phyloP scores from a whole-genome alignment of 768 basidiomycete species.

The Serendipita vermifera region DNA sequence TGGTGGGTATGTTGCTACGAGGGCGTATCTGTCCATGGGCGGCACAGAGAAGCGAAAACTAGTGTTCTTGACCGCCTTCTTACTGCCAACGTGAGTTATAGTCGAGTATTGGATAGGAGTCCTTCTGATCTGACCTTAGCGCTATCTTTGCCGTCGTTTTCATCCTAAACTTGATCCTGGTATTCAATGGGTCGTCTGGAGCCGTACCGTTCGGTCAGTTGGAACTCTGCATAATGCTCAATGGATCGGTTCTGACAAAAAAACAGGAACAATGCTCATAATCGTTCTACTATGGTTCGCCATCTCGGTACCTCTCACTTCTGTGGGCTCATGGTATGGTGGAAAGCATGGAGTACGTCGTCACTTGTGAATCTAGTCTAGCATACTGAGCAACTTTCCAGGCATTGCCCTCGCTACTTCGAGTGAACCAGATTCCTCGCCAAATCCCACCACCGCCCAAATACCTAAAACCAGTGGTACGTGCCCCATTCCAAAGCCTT shows the following conservation, averaged over 20 bases:
- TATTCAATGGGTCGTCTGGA: conserved; percentile 76
- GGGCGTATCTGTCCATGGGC: conserved; percentile 67
- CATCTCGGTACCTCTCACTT: conserved; percentile 80
- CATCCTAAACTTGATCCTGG: conserved; percentile 80
- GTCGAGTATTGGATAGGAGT: background rate
- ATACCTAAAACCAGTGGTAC: conserved; percentile 71
- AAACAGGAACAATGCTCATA: conserved; percentile 63
- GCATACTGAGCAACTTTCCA: conserved; percentile 22
- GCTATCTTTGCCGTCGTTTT: conserved; percentile 76
- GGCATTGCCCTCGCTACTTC: conserved; percentile 67
- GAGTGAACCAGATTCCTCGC: conserved; percentile 88
- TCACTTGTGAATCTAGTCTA: background rate
- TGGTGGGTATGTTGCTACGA: conserved; percentile 77
- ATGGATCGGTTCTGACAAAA: conserved; percentile 7
- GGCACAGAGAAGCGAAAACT: conserved; percentile 70
- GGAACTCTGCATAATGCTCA: conserved; percentile 3
- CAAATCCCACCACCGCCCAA: conserved; percentile 83
- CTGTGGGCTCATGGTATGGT: conserved; percentile 72
- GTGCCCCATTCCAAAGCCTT: conserved; percentile 17
- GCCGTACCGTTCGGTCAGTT: conserved; percentile 83
- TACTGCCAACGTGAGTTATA: conserved; percentile 64
- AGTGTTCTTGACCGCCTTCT: conserved; percentile 75
- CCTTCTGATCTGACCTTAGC: conserved; percentile 27
- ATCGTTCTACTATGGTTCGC: conserved; percentile 85
- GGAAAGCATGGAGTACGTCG: conserved; percentile 69